Conservation (phyloP, 108 stramenopile genomes). For the Ochromonas danica region DNA sequence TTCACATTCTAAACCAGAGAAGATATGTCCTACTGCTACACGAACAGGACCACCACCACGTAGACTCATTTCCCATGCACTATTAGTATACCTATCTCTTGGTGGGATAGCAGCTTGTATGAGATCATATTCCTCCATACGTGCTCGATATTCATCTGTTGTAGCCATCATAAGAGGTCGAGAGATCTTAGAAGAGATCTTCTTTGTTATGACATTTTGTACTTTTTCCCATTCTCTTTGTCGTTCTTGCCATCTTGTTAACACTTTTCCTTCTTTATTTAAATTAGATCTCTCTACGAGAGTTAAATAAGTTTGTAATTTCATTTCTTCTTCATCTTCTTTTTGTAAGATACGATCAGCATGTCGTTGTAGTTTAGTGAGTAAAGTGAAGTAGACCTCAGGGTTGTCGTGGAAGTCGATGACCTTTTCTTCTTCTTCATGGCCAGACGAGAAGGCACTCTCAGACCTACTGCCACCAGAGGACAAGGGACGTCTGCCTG, state of each 20-base stretch:
- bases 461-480: no score
- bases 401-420: neutral
- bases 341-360: neutral
- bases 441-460: neutral
- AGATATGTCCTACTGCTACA: slow-evolving; percentile 24
- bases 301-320: neutral
- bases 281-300: neutral
- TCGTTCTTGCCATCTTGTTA: slow-evolving; percentile 33
- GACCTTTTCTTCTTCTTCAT: neutral
- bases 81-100: neutral
- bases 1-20: slow-evolving; percentile 32
- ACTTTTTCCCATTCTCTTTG: slow-evolving; percentile 24
- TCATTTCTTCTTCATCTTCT: slow-evolving; percentile 19
- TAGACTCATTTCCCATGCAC: slow-evolving; percentile 11
- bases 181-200: neutral
- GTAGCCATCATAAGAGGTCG: slow-evolving; percentile 7
- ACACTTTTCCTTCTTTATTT: slow-evolving; percentile 19
- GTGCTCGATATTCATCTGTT: slow-evolving; percentile 25
- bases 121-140: slow-evolving; percentile 31
- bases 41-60: neutral
- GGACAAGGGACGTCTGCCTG: no score
- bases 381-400: neutral
- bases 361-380: neutral
- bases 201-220: neutral
- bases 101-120: slow-evolving; percentile 31